Conservation (phyloP, 2,329 filamentous ascomycete species). For the Claviceps monticola region DNA sequence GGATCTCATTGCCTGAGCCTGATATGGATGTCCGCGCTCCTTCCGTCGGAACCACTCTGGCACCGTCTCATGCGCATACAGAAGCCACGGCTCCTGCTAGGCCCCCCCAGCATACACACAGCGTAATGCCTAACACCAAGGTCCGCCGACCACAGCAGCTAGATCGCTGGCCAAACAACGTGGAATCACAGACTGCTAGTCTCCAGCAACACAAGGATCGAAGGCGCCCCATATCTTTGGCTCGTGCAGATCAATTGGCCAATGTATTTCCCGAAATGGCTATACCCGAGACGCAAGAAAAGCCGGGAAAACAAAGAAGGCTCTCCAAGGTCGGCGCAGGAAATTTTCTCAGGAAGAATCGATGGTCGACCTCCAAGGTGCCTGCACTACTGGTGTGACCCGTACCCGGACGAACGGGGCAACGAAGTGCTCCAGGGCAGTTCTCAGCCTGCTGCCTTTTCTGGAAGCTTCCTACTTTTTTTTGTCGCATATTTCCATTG, state of each 20-base stretch:
- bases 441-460: neutral
- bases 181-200: constrained; percentile 8
- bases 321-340: constrained; percentile 18
- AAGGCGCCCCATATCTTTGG: constrained; percentile 6
- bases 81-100: neutral
- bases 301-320: constrained; percentile 13
- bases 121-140: neutral
- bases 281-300: constrained; percentile 9
- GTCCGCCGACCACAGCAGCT: neutral
- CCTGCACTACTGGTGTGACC: constrained; percentile 7
- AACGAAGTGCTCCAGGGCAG: neutral
- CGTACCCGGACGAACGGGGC: too few relatives aligned
- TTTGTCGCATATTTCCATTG: neutral
- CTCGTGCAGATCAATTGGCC: constrained; percentile 8
- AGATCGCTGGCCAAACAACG: constrained; percentile 9
- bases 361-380: constrained; percentile 11
- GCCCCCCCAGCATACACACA: neutral
- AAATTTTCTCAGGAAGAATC: constrained; percentile 14
- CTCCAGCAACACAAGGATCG: constrained; percentile 4
- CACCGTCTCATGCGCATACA: neutral
- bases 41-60: neutral
- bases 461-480: neutral
- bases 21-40: neutral
- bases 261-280: constrained; percentile 13
- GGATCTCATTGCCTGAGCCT: constrained; percentile 3